Percentiles rank a stretch among this genome's conserved stretches.
Evolutionary conservation across 768 basidiomycete genomes (phyloP).

Genomic region (Mrakia blollopis): DNA sequence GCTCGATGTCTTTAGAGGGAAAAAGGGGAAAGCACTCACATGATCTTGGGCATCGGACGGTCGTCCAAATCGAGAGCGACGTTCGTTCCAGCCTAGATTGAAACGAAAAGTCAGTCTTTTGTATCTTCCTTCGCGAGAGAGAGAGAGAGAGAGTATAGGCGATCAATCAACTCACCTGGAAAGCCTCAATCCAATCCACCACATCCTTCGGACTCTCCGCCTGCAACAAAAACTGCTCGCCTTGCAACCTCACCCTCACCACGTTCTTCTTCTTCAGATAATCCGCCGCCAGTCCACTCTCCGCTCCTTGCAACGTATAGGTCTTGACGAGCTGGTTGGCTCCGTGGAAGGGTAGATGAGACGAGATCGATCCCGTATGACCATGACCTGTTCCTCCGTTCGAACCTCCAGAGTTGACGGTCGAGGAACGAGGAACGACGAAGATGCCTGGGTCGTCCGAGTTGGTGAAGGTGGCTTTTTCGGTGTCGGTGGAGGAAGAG

Average conservation of each 20-base stretch:
- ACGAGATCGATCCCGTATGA: slow-evolving; percentile 11
- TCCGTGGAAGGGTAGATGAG: slow-evolving; percentile 32
- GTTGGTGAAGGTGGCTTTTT: slow-evolving; percentile 11
- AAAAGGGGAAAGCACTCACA: slow-evolving; percentile 11
- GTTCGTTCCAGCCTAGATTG: slow-evolving; percentile 76
- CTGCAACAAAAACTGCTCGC: slow-evolving; percentile 94
- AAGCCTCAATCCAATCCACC: slow-evolving; percentile 92
- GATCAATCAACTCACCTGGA: slow-evolving; percentile 45
- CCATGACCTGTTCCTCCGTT: neutral
- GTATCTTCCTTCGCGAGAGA: neutral
- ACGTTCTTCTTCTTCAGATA: slow-evolving; percentile 91
- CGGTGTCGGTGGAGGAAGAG: slow-evolving; percentile 5
- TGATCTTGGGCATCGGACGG: slow-evolving; percentile 81
- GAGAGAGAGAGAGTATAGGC: neutral
- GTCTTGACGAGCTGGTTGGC: slow-evolving; percentile 51
- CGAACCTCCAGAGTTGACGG: neutral
- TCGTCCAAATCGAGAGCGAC: slow-evolving; percentile 88
- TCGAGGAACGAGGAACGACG: slow-evolving; percentile 5
- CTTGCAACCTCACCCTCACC: slow-evolving; percentile 82
- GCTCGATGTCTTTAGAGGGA: no score
- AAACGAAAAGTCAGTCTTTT: neutral
- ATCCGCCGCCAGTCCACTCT: slow-evolving; percentile 91
- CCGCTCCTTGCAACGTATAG: slow-evolving; percentile 83
- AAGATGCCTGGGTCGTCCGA: slow-evolving; percentile 15
- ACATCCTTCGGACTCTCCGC: slow-evolving; percentile 75